Base-by-base conservation (phyloP, 108 stramenopile species). In the Skeletonema menzelii region DNA sequence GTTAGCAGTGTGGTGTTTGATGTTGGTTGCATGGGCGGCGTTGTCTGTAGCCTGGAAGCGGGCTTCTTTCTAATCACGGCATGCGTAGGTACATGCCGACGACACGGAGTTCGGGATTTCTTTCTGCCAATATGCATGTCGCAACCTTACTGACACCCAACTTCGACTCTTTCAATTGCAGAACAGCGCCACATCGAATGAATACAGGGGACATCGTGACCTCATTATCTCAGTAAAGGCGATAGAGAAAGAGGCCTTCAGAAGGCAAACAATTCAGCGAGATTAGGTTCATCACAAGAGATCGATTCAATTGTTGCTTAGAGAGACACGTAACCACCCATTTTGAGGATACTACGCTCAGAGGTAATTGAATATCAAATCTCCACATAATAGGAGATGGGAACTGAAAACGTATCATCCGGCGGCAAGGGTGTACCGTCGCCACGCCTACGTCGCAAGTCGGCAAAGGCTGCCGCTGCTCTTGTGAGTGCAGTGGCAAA, bases 371-470 rank as follows among this genome's bases (percentile, higher is more conserved):
- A 27, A 13, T 31, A 30, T n/a, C 27, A 22, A 22, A 58, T 30
- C 20, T 58, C 5, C 20, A 58, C 27, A n/a, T n/a, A 31, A 58
- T 2, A 58, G 13, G 24, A 22, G 57, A 60, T 60, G 59, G 59
- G 37, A 8, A 31, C 27, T 10, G 59, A 31, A 35, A 31, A 60
- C 32, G 22, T 19, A 31, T 30, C 31, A 30, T 20, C 59, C 59
- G 59, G 37, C n/a, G 59, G n/a, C 12, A 35, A 60, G 37, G 59
- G 37, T 20, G 8, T 11, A 35, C 59, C 31, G 1, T 35, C 59
- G 14, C 76, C 59, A 31, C 76, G 76, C 46, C 30, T 56, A 1
- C 68, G 69, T 5, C 76, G 76, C 61, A 77, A 70, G 76, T 55
- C 76, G n/a, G 68, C 76, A 62, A 59, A 64, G 69, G 69, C 76